Evolutionary conservation across 164 flowering plant genomes (phyloP).

Genomic region (Berberis vulgaris): DNA sequence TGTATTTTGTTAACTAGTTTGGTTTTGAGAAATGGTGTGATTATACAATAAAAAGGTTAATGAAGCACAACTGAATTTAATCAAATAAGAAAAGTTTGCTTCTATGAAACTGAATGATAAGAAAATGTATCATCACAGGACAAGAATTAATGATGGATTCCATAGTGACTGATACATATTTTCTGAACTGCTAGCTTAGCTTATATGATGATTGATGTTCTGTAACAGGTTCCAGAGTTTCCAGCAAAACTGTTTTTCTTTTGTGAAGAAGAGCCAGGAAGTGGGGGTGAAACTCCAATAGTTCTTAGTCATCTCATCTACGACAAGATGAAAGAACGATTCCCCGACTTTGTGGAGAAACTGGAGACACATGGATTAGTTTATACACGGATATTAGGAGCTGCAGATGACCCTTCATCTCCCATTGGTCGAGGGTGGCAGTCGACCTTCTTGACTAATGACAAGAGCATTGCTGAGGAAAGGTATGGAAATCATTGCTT

Average conservation of each 20-base stretch:
- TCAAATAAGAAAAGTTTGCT: too few relatives aligned
- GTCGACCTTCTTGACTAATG: conserved; percentile 72
- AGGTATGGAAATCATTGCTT: conserved; percentile 38
- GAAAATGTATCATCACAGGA: too few relatives aligned
- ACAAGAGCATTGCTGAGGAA: conserved; percentile 69
- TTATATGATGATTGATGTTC: background rate
- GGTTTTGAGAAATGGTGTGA: too few relatives aligned
- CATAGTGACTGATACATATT: too few relatives aligned
- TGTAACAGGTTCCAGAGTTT: conserved; percentile 66
- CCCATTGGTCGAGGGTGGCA: conserved; percentile 97
- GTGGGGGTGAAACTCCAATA: conserved; percentile 89
- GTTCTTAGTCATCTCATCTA: conserved; percentile 87
- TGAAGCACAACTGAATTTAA: too few relatives aligned
- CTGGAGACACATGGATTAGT: conserved; percentile 70
- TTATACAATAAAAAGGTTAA: too few relatives aligned
- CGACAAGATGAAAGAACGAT: conserved; percentile 60
- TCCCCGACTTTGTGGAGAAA: conserved; percentile 67
- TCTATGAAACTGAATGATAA: too few relatives aligned
- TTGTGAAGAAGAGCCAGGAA: conserved; percentile 78
- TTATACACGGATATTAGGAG: conserved; percentile 59
- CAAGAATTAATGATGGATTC: too few relatives aligned
- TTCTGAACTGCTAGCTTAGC: too few relatives aligned
- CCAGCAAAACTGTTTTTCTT: conserved; percentile 87
- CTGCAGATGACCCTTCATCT: conserved; percentile 81
- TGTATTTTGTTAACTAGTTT: too few relatives aligned